These are phyloP conservation scores for Gossypium turneri DNA, from an alignment of 345 rosid species.

Conservation along the genomic window DNA sequence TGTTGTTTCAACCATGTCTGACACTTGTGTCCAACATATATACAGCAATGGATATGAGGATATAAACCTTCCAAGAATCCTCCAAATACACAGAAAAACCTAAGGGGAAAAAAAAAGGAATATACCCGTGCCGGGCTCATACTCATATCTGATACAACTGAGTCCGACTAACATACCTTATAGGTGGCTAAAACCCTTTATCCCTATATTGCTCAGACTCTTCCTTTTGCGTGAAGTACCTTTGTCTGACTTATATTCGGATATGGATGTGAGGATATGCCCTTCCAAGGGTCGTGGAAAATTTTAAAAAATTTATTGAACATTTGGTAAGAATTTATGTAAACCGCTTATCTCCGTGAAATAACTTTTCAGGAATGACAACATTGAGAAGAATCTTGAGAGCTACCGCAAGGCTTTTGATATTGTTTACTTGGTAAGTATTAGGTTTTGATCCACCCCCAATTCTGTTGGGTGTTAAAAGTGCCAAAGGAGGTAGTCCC, in stretches of 20 bases:
- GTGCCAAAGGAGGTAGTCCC: neutral
- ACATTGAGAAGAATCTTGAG: slow-evolving; percentile 51
- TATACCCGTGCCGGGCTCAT: neutral
- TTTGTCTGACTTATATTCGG: neutral
- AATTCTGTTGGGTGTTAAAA: neutral
- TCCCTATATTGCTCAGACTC: neutral
- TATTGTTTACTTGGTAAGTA: slow-evolving; percentile 67
- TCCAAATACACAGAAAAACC: neutral
- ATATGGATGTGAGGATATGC: neutral
- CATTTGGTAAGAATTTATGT: slow-evolving; percentile 11
- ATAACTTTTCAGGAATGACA: slow-evolving; percentile 58
- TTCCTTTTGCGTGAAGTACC: neutral
- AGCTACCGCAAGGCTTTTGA: slow-evolving; percentile 69
- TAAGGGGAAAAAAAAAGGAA: neutral
- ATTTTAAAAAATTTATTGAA: neutral
- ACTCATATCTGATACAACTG: neutral
- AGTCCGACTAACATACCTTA: neutral
- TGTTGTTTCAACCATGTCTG: neutral
- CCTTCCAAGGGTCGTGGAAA: neutral
- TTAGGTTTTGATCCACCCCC: neutral
- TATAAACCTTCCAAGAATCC: neutral
- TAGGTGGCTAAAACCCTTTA: neutral
- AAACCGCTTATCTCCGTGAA: neutral
- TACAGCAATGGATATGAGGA: neutral
- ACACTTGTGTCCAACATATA: neutral